Base-by-base conservation (phyloP, 768 basidiomycete species). In the Termitomyces sp. region DNA sequence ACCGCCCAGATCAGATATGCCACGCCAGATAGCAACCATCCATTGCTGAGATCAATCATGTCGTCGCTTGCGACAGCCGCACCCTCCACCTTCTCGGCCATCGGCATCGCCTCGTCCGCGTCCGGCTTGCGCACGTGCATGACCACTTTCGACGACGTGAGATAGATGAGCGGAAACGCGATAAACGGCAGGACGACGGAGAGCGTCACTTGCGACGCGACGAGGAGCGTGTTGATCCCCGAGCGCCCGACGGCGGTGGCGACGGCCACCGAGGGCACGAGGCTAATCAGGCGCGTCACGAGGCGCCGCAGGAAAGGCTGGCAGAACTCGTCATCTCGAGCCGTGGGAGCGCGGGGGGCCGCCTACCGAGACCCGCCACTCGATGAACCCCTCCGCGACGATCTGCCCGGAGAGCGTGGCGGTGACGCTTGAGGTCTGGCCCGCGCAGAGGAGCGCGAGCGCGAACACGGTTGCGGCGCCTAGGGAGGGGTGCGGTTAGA, bases 321-420 rank as follows among this genome's bases (percentile, higher is more conserved):
- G 18, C 12, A 5, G 44, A 16, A 10, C 3, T n/a, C 10, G 28
- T 31, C n/a, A 48, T 10, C 20, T 28, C 3, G 5, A 18, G 26
- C 4, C 45, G 34, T 22, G 16, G 54, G n/a, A 42, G 41, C 18
- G 37, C 5, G 5, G 39, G 33, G 42, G 34, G 16, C 15, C 36
- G 62, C 73, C 31, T 62, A 74, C 73, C 67, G 86, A 84, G 26
- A 89, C 79, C 57, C 79, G 77, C 89, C 88, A 92, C 57, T 81
- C 81, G 62, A 92, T 80, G 69, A 91, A 90, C 0, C 90, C 90
- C 66, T 92, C 90, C 1, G 83, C 84, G 51, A 93, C 86, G 36
- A 87, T 82, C 70, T 92, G 91, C 0, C 90, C 90, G 4, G 87
- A 84, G 34, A 92, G 75, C 0, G 90, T 92, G 7, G 87, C 90